Evolutionary conservation across 2,329 filamentous ascomycete genomes (phyloP).

Genomic region (Arachnomyces sp.): DNA sequence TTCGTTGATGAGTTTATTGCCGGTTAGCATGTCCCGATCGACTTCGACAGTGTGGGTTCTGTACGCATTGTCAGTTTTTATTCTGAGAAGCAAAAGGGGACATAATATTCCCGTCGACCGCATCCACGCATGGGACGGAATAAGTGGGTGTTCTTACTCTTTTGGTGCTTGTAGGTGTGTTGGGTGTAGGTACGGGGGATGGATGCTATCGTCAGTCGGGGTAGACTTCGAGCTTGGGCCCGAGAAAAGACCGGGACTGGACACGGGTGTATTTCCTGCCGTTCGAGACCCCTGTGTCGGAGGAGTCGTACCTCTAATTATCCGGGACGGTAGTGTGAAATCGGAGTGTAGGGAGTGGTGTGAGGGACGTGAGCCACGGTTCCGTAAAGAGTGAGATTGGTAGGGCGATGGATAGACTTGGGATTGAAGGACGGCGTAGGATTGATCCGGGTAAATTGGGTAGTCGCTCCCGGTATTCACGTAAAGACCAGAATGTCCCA

Average conservation of each 20-base stretch:
- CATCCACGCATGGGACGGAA: slow-evolving; percentile 9
- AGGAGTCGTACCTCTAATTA: slow-evolving; percentile 13
- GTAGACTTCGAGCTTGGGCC: slow-evolving; percentile 25
- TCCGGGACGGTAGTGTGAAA: slow-evolving; percentile 16
- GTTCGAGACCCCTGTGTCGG: slow-evolving; percentile 29
- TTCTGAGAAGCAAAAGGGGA: neutral
- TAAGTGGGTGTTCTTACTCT: slow-evolving; percentile 50
- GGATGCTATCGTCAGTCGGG: slow-evolving; percentile 30
- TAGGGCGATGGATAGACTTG: slow-evolving; percentile 34
- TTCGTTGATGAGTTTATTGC: slow-evolving; percentile 93
- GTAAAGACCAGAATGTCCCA: slow-evolving; percentile 13
- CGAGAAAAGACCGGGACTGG: slow-evolving; percentile 40
- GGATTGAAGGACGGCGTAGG: slow-evolving; percentile 38
- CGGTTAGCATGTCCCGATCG: slow-evolving; percentile 78
- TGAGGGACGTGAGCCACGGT: slow-evolving; percentile 37
- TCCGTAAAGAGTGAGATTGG: slow-evolving; percentile 31
- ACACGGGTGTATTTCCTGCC: slow-evolving; percentile 39
- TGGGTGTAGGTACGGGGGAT: slow-evolving; percentile 60
- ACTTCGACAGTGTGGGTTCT: slow-evolving; percentile 86
- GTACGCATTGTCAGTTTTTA: slow-evolving; percentile 7
- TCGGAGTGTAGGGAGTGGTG: slow-evolving; percentile 23
- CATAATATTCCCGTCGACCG: slow-evolving; percentile 4
- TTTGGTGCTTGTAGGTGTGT: slow-evolving; percentile 64
- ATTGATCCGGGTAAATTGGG: slow-evolving; percentile 42
- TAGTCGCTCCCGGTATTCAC: slow-evolving; percentile 22